Conservation (phyloP, 2,329 filamentous ascomycete species). For the Diaporthe sp. region DNA sequence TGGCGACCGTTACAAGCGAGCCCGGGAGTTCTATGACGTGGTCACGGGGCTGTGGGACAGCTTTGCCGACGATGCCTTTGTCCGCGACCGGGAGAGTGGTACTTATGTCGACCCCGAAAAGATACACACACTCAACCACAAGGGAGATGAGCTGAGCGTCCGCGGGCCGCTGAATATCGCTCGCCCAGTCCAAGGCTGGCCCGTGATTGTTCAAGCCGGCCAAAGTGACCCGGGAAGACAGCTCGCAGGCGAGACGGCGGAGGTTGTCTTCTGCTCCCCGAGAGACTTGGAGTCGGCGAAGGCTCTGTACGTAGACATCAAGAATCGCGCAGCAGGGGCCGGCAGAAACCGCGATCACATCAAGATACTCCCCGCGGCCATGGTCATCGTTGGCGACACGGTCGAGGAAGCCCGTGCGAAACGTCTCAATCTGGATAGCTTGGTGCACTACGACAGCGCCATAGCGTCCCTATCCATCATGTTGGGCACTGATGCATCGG, state of each 20-base stretch:
- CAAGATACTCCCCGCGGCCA: slow-evolving; percentile 65
- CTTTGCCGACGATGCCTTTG: slow-evolving; percentile 68
- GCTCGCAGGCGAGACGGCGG: slow-evolving; percentile 65
- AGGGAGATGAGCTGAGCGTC: slow-evolving; percentile 60
- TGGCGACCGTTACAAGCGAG: slow-evolving; percentile 62
- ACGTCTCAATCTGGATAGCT: slow-evolving; percentile 61
- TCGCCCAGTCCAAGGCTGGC: slow-evolving; percentile 65
- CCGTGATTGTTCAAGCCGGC: slow-evolving; percentile 67
- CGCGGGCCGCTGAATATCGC: slow-evolving; percentile 65
- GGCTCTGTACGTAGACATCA: slow-evolving; percentile 64
- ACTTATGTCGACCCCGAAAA: slow-evolving; percentile 64
- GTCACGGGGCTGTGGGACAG: slow-evolving; percentile 65
- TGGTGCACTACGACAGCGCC: slow-evolving; percentile 66
- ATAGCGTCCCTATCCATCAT: slow-evolving; percentile 64
- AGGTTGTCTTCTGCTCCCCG: slow-evolving; percentile 65
- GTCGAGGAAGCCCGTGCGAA: slow-evolving; percentile 62
- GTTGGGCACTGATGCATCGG: slow-evolving; percentile 60
- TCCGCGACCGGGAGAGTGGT: slow-evolving; percentile 60
- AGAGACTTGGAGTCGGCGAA: slow-evolving; percentile 59
- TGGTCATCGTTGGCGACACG: slow-evolving; percentile 63
- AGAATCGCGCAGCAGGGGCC: slow-evolving; percentile 57
- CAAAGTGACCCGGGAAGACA: slow-evolving; percentile 65
- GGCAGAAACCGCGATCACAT: slow-evolving; percentile 60
- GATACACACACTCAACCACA: slow-evolving; percentile 65
- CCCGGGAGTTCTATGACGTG: slow-evolving; percentile 65